Evolutionary conservation across 768 basidiomycete genomes (phyloP).

Genomic region (Termitomyces sp.): DNA sequence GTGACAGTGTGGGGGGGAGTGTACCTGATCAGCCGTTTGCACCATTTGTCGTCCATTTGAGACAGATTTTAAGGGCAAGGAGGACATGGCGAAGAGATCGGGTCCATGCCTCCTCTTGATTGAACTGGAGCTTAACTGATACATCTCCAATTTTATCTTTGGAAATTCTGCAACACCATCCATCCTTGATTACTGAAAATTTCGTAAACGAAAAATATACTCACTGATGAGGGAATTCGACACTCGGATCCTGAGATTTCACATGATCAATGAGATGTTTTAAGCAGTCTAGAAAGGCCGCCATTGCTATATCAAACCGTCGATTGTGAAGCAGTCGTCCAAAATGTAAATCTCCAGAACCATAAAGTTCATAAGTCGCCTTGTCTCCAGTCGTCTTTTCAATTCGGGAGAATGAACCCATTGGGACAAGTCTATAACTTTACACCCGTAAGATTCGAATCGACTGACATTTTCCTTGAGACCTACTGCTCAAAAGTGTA

Average conservation of each 20-base stretch:
- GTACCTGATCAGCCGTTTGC: slow-evolving; percentile 45
- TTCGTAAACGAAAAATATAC: slow-evolving; percentile 23
- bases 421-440: slow-evolving; percentile 87
- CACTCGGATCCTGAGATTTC: slow-evolving; percentile 58
- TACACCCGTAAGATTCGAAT: neutral
- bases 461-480: neutral
- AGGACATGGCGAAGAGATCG: slow-evolving; percentile 88
- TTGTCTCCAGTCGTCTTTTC: slow-evolving; percentile 81
- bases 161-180: slow-evolving; percentile 59
- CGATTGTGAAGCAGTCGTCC: slow-evolving; percentile 90
- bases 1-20: too few relatives aligned
- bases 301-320: slow-evolving; percentile 94
- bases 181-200: too few relatives aligned
- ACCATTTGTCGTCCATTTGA: slow-evolving; percentile 83
- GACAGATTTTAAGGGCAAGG: slow-evolving; percentile 79
- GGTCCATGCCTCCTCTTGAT: slow-evolving; percentile 95
- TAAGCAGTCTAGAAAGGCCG: slow-evolving; percentile 91
- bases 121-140: slow-evolving; percentile 90
- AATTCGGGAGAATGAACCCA: slow-evolving; percentile 93
- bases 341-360: slow-evolving; percentile 88
- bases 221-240: slow-evolving; percentile 87
- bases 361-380: slow-evolving; percentile 86
- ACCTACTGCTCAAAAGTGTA: slow-evolving; percentile 80
- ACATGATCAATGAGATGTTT: slow-evolving; percentile 89
- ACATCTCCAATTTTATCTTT: slow-evolving; percentile 97